Conservation (phyloP, 148 eudicot genomes). For the Rhododendron molle region DNA sequence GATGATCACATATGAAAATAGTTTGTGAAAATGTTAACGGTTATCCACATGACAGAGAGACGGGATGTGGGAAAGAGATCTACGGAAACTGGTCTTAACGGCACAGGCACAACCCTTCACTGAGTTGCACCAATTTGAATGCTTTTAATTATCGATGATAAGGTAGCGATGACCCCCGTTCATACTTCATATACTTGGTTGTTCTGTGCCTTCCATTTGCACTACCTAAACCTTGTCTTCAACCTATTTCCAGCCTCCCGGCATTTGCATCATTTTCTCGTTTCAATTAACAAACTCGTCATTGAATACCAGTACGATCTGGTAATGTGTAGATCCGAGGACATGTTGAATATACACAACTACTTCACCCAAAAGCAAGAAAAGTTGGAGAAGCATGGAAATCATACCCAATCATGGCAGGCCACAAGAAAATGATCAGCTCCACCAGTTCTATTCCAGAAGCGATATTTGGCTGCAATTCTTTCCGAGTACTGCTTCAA, state of each 20-base stretch:
- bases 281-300: not conserved
- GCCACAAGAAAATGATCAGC: slow-evolving; percentile 80
- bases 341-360: not conserved
- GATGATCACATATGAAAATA: not conserved
- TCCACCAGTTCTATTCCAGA: slow-evolving; percentile 66
- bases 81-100: not conserved
- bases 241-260: not conserved
- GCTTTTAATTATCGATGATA: not conserved
- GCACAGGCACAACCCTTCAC: not conserved
- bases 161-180: not conserved
- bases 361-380: not conserved
- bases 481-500: slow-evolving; percentile 43
- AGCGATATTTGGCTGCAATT: slow-evolving; percentile 51
- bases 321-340: not conserved
- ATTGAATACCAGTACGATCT: not conserved
- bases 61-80: not conserved
- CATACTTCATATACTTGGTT: not conserved
- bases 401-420: slow-evolving; percentile 87
- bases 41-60: not conserved
- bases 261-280: not conserved
- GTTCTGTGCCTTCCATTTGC: not conserved
- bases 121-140: not conserved
- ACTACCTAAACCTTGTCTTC: not conserved
- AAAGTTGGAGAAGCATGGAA: slow-evolving; percentile 1
- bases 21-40: not conserved